Evolutionary conservation across 768 basidiomycete species (phyloP).

Genomic region (Hypsizygus marmoreus): DNA sequence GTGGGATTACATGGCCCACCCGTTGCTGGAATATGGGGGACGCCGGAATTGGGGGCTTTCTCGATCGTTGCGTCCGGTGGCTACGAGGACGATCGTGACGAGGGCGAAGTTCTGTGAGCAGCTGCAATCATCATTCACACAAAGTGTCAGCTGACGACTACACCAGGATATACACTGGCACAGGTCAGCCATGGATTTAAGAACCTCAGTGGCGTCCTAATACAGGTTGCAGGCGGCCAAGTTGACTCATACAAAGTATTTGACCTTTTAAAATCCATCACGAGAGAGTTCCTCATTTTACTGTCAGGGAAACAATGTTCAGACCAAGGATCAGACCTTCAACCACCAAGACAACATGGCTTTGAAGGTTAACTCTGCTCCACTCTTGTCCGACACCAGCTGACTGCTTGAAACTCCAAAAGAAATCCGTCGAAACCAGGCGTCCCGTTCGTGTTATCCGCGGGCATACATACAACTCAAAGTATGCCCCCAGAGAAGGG

Average conservation of each 20-base stretch:
- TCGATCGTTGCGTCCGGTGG: constrained; percentile 42
- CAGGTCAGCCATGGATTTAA: constrained; percentile 25
- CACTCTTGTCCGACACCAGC: not conserved
- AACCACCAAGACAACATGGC: constrained; percentile 34
- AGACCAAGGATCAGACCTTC: constrained; percentile 36
- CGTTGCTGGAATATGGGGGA: constrained; percentile 39
- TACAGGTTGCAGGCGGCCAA: constrained; percentile 19
- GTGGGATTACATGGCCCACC: constrained; percentile 28
- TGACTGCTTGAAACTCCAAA: not conserved
- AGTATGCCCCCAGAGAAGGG: constrained; percentile 37
- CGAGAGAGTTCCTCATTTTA: constrained; percentile 1
- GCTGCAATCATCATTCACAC: not conserved
- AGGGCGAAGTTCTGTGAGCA: constrained; percentile 39
- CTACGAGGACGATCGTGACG: constrained; percentile 43
- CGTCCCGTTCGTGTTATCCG: constrained; percentile 45
- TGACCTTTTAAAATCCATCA: not conserved
- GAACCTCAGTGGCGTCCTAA: not conserved
- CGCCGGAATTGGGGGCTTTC: constrained; percentile 32
- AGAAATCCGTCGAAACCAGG: constrained; percentile 32
- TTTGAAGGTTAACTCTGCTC: constrained; percentile 25
- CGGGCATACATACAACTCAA: constrained; percentile 28
- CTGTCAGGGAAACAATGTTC: constrained; percentile 21
- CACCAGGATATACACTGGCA: constrained; percentile 41
- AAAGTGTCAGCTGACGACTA: not conserved
- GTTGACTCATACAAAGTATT: constrained; percentile 18